Evolutionary conservation across 192 early-diverging fungal species (phyloP).

Genomic region (Umbelopsis ramanniana): DNA sequence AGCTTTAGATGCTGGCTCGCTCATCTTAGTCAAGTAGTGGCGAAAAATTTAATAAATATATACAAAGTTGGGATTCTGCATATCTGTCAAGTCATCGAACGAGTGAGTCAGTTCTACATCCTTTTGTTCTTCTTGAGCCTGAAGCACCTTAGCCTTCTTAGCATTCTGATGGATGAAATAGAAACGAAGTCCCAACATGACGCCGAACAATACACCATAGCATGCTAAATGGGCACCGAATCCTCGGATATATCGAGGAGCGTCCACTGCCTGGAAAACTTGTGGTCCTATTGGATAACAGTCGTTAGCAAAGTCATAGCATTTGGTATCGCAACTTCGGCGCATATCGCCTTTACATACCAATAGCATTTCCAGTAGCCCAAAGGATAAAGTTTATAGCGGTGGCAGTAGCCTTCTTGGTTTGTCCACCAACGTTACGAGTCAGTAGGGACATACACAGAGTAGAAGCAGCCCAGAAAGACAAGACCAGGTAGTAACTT

Average conservation of each 20-base stretch:
- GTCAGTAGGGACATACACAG: constrained; percentile 24
- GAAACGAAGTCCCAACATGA: constrained; percentile 2
- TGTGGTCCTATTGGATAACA: constrained; percentile 1
- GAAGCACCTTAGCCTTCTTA: neutral
- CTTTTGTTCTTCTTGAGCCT: neutral
- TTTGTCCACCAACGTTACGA: constrained; percentile 33
- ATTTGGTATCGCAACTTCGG: too few species aligned
- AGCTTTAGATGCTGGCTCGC: neutral
- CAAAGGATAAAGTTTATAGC: constrained; percentile 29
- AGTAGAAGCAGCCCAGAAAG: constrained; percentile 29
- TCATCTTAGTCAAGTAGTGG: neutral
- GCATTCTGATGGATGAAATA: constrained; percentile 3
- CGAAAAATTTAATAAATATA: constrained; percentile 16
- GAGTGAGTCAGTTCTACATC: constrained; percentile 22
- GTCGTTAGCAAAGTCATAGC: neutral
- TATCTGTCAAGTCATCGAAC: constrained; percentile 32
- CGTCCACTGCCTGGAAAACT: constrained; percentile 12
- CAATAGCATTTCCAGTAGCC: constrained; percentile 31
- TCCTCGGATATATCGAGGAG: constrained; percentile 27
- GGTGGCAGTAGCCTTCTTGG: constrained; percentile 24
- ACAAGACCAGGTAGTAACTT: constrained; percentile 25
- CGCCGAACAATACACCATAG: constrained; percentile 15
- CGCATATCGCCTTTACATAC: neutral
- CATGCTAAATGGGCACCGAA: constrained; percentile 27
- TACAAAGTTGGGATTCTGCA: constrained; percentile 27